These are phyloP conservation scores for Colletotrichum spinosum DNA, from an alignment of 2,329 filamentous ascomycete species.

Conservation along the genomic window DNA sequence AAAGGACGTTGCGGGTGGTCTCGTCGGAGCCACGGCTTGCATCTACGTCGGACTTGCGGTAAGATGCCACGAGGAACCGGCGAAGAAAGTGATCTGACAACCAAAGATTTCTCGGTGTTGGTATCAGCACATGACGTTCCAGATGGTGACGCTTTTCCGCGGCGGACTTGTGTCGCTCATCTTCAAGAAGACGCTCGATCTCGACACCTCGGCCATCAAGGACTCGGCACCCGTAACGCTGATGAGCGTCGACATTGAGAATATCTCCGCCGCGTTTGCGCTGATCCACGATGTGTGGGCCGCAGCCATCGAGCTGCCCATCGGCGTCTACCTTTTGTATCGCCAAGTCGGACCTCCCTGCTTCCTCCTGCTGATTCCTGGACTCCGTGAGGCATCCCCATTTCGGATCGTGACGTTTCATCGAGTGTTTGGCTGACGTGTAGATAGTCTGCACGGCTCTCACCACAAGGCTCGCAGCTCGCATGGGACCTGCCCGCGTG, in stretches of 20 bases:
- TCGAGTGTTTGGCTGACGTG: constrained; percentile 40
- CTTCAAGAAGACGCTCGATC: constrained; percentile 57
- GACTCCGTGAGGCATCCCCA: constrained; percentile 40
- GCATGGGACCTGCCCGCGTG: constrained; percentile 47
- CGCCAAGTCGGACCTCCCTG: constrained; percentile 48
- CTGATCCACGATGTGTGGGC: constrained; percentile 53
- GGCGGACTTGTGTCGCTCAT: constrained; percentile 57
- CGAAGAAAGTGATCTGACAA: constrained; percentile 27
- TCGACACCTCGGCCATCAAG: constrained; percentile 46
- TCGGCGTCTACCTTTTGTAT: constrained; percentile 52
- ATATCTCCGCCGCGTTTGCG: constrained; percentile 42
- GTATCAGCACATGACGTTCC: constrained; percentile 50
- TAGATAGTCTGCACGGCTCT: constrained; percentile 49
- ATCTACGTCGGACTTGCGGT: constrained; percentile 57
- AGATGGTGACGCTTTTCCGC: constrained; percentile 51
- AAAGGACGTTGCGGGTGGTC: constrained; percentile 47
- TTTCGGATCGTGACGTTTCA: not conserved
- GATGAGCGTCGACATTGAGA: constrained; percentile 59
- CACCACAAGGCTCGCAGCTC: constrained; percentile 38
- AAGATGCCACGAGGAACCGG: constrained; percentile 25
- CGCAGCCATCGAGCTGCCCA: constrained; percentile 48
- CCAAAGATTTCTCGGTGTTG: constrained; percentile 34
- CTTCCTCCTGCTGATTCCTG: constrained; percentile 44
- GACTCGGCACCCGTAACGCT: constrained; percentile 55
- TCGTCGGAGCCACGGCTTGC: constrained; percentile 54